Conservation (phyloP, 345 rosid genomes). For the Linum lewisii region DNA sequence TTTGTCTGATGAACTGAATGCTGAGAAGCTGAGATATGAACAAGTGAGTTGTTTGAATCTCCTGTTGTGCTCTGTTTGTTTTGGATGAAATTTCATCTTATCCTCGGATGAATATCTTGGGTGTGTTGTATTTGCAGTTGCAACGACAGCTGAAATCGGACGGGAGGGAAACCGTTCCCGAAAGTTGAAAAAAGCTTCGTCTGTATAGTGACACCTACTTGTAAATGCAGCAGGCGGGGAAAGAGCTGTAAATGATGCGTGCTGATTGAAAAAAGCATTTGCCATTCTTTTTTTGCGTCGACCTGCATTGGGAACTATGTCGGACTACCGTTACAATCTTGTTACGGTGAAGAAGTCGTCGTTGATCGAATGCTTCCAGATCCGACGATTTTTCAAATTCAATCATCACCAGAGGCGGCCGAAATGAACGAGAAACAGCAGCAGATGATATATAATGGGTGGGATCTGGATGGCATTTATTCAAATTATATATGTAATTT, state of each 20-base stretch:
- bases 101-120: not conserved
- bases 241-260: conserved; percentile 21
- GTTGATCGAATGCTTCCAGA: too few relatives aligned
- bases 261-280: conserved; percentile 4
- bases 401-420: not conserved
- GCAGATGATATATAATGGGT: not conserved
- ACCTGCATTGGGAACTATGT: not conserved
- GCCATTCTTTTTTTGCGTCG: conserved; percentile 11
- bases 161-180: conserved; percentile 29
- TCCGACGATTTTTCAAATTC: too few relatives aligned
- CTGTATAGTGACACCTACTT: conserved; percentile 18
- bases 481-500: too few relatives aligned
- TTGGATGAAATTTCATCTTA: not conserved
- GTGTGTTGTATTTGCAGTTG: conserved; percentile 35
- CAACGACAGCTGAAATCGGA: conserved; percentile 50
- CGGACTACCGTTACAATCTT: conserved; percentile 1
- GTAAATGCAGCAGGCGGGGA: conserved; percentile 15
- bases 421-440: conserved; percentile 1
- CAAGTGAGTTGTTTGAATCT: conserved; percentile 42
- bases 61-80: not conserved
- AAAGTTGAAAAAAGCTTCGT: conserved; percentile 1
- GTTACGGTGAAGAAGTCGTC: too few relatives aligned
- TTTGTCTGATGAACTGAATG: conserved; percentile 61
- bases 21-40: conserved; percentile 54
- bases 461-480: too few relatives aligned